A percentile compares a stretch with the other conserved stretches of the same genome.
Conservation (phyloP, 2,329 filamentous ascomycete genomes). For the Rugonectria rugulosa region DNA sequence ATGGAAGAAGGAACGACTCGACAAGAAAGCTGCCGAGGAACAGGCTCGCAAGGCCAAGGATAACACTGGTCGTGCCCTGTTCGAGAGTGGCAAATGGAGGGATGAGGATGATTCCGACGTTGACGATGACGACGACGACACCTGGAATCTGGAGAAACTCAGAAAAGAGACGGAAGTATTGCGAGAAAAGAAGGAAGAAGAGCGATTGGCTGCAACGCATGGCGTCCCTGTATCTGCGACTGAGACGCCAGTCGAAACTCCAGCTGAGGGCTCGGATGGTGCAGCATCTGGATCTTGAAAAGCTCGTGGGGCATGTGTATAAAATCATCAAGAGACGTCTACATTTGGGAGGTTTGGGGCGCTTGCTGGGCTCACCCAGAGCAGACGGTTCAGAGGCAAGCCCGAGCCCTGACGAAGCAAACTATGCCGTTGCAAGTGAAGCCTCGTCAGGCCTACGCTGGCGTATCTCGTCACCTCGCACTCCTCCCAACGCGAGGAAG, state of each 20-base stretch:
- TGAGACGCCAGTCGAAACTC: slow-evolving; percentile 26
- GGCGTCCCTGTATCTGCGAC: slow-evolving; percentile 30
- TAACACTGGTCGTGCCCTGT: slow-evolving; percentile 91
- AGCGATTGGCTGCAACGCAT: slow-evolving; percentile 57
- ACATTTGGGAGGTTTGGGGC: slow-evolving; percentile 32
- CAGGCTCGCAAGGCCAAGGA: slow-evolving; percentile 92
- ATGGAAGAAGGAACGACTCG: slow-evolving; percentile 93
- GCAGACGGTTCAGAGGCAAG: slow-evolving; percentile 41
- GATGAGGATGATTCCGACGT: slow-evolving; percentile 69
- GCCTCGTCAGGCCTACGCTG: slow-evolving; percentile 38
- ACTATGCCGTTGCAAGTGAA: slow-evolving; percentile 29
- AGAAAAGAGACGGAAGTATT: slow-evolving; percentile 84
- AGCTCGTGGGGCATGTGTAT: slow-evolving; percentile 16
- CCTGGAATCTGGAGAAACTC: slow-evolving; percentile 84
- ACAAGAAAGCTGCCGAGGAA: slow-evolving; percentile 96
- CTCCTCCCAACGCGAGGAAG: slow-evolving; percentile 33
- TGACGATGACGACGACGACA: slow-evolving; percentile 68
- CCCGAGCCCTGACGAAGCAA: slow-evolving; percentile 40
- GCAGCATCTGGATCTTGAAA: slow-evolving; percentile 38
- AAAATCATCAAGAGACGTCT: slow-evolving; percentile 34
- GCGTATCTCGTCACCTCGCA: slow-evolving; percentile 36
- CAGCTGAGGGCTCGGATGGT: slow-evolving; percentile 28
- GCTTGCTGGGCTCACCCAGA: slow-evolving; percentile 35
- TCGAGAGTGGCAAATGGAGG: slow-evolving; percentile 95
- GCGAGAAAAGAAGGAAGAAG: slow-evolving; percentile 78